These are phyloP conservation scores for Paramecium octaurelia DNA, from an alignment of 73 alveolate species.

Conservation along the genomic window DNA sequence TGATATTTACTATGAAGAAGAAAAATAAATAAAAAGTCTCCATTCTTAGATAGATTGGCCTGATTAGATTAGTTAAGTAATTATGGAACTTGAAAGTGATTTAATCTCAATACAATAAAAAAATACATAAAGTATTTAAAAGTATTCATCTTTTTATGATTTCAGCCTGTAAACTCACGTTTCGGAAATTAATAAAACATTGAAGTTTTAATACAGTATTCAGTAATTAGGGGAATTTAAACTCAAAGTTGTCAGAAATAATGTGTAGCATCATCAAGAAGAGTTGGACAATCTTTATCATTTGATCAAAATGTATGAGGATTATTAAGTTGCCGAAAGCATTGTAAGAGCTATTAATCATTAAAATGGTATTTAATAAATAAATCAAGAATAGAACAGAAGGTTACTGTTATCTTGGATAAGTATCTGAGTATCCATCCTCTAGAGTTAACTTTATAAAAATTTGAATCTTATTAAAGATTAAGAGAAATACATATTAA, in stretches of 20 bases:
- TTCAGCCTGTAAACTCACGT: neutral
- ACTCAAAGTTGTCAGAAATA: neutral
- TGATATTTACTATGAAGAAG: neutral
- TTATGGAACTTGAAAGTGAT: neutral
- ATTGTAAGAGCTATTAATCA: neutral
- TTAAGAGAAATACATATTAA: neutral
- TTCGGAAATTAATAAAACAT: neutral
- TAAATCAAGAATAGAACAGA: neutral
- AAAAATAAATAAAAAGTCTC: neutral
- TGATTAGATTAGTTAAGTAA: neutral
- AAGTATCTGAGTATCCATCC: neutral
- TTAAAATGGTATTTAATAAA: neutral
- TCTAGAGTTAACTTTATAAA: neutral
- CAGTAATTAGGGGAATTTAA: neutral
- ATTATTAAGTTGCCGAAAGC: constrained; percentile 30
- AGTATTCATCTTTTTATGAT: neutral
- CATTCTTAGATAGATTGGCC: neutral
- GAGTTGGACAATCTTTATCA: neutral
- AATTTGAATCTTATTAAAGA: neutral
- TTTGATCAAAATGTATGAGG: neutral
- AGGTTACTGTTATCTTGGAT: neutral
- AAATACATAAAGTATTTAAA: neutral
- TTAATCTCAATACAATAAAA: neutral
- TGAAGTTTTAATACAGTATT: neutral
- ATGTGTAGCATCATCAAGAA: neutral